Conservation (phyloP, 23 red algal genomes). For the Gracilaria domingensis region DNA sequence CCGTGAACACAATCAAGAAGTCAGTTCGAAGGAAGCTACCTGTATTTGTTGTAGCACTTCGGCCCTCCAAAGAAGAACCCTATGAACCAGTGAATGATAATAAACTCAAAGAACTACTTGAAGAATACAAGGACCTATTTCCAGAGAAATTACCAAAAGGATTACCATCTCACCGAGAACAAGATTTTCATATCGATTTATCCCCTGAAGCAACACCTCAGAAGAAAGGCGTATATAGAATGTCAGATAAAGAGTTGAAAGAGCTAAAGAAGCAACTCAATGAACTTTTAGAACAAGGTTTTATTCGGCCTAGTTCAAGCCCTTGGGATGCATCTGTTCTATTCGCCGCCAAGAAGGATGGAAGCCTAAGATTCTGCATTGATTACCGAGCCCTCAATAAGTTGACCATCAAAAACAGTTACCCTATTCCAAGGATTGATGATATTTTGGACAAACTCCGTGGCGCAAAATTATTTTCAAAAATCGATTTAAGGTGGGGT, state of each 20-base stretch:
- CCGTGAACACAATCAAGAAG: no score
- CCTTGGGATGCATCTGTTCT: constrained; percentile 20
- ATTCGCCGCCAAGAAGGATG: constrained; percentile 45
- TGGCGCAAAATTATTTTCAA: constrained; percentile 3
- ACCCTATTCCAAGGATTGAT: constrained; percentile 18
- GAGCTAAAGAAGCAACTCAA: no score
- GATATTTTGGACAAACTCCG: constrained; percentile 28
- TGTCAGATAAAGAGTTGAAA: constrained; percentile 44
- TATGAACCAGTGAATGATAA: background rate
- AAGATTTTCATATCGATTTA: constrained; percentile 35
- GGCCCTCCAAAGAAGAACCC: background rate
- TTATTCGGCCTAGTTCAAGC: constrained; percentile 41
- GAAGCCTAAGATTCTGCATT: background rate
- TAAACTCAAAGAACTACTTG: background rate
- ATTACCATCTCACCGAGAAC: constrained; percentile 10
- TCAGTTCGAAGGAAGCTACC: no score
- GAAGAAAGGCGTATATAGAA: constrained; percentile 11
- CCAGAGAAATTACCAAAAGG: constrained; percentile 31
- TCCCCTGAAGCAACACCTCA: background rate
- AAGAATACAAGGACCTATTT: constrained; percentile 24
- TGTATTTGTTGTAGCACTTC: no score
- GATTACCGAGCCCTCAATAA: constrained; percentile 17
- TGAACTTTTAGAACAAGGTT: background rate
- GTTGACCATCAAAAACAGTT: constrained; percentile 18
- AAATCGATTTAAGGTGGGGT: constrained; percentile 19